Percentiles rank a stretch among this genome's conserved stretches.
Evolutionary conservation across 805 yeast species (phyloP).

Genomic region (Vanderwaltozyma tropicalis): DNA sequence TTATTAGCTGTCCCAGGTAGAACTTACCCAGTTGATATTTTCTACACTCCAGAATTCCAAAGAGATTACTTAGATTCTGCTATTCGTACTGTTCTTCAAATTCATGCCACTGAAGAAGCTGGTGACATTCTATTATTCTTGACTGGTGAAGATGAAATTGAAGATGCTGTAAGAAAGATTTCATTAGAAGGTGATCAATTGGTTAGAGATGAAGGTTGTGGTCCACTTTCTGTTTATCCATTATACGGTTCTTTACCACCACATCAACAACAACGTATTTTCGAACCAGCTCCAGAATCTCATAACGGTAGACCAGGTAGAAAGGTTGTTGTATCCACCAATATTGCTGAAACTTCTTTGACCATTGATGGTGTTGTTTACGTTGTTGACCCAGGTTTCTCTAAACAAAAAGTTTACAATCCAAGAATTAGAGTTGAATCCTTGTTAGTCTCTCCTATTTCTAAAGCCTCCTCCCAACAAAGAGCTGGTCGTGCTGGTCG

Average conservation of each 20-base stretch:
- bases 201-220: conserved; percentile 79
- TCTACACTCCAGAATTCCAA: conserved; percentile 94
- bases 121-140: conserved; percentile 83
- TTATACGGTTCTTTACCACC: conserved; percentile 96
- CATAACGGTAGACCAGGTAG: conserved; percentile 88
- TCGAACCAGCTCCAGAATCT: conserved; percentile 74
- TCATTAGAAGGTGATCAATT: conserved; percentile 82
- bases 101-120: conserved; percentile 90
- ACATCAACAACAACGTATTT: conserved; percentile 84
- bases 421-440: conserved; percentile 95
- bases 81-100: conserved; percentile 87
- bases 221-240: conserved; percentile 85
- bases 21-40: conserved; percentile 94
- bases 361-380: conserved; percentile 96
- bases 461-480: conserved; percentile 96
- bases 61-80: conserved; percentile 92
- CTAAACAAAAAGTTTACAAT: conserved; percentile 92
- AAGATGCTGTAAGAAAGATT: conserved; percentile 87
- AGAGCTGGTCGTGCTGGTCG: conserved; percentile 99
- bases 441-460: conserved; percentile 85
- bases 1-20: conserved; percentile 94
- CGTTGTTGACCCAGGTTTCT: conserved; percentile 95
- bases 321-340: conserved; percentile 84
- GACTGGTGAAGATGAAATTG: conserved; percentile 97
- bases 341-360: conserved; percentile 94